These are phyloP conservation scores for Linnemannia hyalina DNA, from an alignment of 192 early-diverging fungal species.

Conservation along the genomic window DNA sequence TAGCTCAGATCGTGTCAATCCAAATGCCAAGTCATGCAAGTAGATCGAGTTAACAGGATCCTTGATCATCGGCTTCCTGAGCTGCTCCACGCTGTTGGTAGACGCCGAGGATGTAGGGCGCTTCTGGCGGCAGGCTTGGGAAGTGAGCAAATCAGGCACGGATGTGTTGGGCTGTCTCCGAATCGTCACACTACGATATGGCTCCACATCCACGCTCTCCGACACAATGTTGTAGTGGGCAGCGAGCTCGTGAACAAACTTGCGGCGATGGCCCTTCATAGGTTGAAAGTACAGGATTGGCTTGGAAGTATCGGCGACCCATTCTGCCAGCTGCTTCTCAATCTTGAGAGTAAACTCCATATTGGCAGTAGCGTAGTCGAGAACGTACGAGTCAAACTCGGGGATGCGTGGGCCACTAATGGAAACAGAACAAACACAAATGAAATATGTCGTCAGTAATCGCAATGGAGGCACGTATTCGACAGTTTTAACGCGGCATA, in stretches of 20 bases:
- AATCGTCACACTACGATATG: slow-evolving; percentile 75
- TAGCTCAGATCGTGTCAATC: slow-evolving; percentile 62
- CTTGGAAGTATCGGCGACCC: slow-evolving; percentile 71
- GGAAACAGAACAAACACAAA: neutral
- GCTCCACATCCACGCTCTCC: slow-evolving; percentile 86
- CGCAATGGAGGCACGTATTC: neutral
- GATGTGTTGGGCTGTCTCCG: slow-evolving; percentile 61
- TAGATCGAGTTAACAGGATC: slow-evolving; percentile 74
- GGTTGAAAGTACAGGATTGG: slow-evolving; percentile 74
- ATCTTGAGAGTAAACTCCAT: slow-evolving; percentile 75
- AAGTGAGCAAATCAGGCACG: slow-evolving; percentile 40
- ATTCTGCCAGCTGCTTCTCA: slow-evolving; percentile 75
- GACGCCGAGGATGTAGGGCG: slow-evolving; percentile 25
- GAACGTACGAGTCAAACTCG: slow-evolving; percentile 72
- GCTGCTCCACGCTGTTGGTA: slow-evolving; percentile 38
- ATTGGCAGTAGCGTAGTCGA: slow-evolving; percentile 76
- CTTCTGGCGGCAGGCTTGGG: slow-evolving; percentile 57
- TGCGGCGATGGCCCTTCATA: slow-evolving; percentile 73
- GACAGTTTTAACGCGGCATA: neutral
- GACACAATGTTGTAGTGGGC: slow-evolving; percentile 79
- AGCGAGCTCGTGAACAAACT: slow-evolving; percentile 80
- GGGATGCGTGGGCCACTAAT: slow-evolving; percentile 31
- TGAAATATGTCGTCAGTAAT: neutral
- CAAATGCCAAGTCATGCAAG: slow-evolving; percentile 64
- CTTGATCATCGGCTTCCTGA: slow-evolving; percentile 54